Conservation (phyloP, 495 filamentous ascomycete species). For the Saxophila tyrrhenica region DNA sequence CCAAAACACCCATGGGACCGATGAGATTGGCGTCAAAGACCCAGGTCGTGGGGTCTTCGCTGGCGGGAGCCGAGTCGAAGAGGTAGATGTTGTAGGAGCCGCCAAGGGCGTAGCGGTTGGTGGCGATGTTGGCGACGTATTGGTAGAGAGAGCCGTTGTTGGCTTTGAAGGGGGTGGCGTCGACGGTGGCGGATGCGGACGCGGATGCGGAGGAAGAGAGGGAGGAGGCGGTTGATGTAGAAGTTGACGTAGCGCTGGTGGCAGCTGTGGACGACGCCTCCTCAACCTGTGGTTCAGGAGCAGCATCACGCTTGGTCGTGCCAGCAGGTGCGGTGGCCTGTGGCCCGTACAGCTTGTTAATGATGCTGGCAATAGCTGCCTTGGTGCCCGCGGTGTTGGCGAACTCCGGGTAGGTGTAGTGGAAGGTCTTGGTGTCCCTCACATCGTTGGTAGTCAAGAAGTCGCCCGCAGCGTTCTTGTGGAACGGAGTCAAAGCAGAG, state of each 20-base stretch:
- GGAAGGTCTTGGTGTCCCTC: conserved; percentile 16
- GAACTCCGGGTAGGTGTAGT: conserved; percentile 26
- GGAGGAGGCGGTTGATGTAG: neutral
- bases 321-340: conserved; percentile 17
- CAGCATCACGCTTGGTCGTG: conserved; percentile 17
- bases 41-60: conserved; percentile 14
- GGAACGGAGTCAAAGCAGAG: conserved; percentile 20
- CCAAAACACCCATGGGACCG: conserved; percentile 20
- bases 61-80: conserved; percentile 16
- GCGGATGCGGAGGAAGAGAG: neutral
- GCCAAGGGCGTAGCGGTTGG: conserved; percentile 21
- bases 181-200: neutral
- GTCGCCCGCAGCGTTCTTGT: conserved; percentile 14
- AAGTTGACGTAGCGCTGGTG: neutral
- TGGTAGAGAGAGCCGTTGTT: conserved; percentile 19
- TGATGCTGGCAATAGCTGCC: conserved; percentile 13
- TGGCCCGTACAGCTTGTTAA: conserved; percentile 23
- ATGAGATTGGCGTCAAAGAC: conserved; percentile 17
- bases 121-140: conserved; percentile 25
- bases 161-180: conserved; percentile 7
- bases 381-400: conserved; percentile 17
- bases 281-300: conserved; percentile 1
- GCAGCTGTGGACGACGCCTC: neutral
- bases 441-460: conserved; percentile 21
- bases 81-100: conserved; percentile 23